Evolutionary conservation across 179 eudicot species (phyloP).

Genomic region (Beta macrorhiza): DNA sequence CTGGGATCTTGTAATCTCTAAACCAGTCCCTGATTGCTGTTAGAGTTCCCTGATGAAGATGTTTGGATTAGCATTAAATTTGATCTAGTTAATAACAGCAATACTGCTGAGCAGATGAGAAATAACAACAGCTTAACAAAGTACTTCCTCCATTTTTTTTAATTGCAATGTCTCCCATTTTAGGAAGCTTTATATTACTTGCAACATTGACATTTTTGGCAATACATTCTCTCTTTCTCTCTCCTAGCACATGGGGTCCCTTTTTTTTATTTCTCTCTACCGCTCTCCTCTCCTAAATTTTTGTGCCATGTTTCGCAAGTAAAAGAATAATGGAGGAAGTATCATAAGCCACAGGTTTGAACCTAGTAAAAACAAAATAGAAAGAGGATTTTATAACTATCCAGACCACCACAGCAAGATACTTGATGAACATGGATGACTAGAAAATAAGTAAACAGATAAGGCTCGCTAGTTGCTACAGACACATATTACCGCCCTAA

Average conservation of each 20-base stretch:
- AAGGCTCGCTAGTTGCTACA: background rate
- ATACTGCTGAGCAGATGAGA: background rate
- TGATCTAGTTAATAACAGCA: background rate
- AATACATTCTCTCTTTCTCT: too few relatives aligned
- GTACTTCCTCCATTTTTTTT: too few relatives aligned
- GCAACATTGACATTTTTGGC: too few relatives aligned
- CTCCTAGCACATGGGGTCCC: too few relatives aligned
- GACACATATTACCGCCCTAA: background rate
- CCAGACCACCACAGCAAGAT: background rate
- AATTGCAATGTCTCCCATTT: too few relatives aligned
- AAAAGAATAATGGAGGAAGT: too few relatives aligned
- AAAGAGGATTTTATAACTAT: background rate
- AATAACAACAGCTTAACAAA: background rate
- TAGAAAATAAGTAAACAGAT: background rate
- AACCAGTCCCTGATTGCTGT: constrained; percentile 99
- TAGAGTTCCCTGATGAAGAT: constrained; percentile 69
- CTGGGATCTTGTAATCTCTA: constrained; percentile 97
- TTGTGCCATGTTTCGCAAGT: too few relatives aligned
- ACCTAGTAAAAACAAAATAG: background rate
- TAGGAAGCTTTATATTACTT: too few relatives aligned
- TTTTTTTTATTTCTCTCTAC: too few relatives aligned
- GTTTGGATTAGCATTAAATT: constrained; percentile 1
- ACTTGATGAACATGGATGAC: background rate
- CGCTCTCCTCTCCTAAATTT: too few relatives aligned
- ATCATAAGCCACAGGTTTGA: background rate